Conservation (phyloP, 331 rosid genomes). For the Acacia pycnantha region DNA sequence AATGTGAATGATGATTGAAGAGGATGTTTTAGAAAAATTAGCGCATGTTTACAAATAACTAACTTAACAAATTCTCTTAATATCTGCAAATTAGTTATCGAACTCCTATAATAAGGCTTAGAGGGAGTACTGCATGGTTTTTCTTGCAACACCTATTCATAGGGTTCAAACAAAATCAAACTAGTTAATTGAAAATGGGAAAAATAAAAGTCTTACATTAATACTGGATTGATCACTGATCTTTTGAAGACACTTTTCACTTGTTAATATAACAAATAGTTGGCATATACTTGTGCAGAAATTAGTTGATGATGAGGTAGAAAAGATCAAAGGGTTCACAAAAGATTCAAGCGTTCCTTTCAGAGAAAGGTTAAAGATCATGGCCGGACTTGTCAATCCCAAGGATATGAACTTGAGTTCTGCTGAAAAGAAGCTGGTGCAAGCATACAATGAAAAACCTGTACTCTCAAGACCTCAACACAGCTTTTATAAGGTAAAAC, state of each 20-base stretch:
- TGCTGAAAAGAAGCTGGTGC: slow-evolving; percentile 74
- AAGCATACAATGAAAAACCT: slow-evolving; percentile 79
- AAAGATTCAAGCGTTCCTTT: slow-evolving; percentile 69
- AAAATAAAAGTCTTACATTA: background rate
- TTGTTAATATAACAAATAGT: background rate
- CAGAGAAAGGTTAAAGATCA: slow-evolving; percentile 88
- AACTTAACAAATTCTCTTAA: too few relatives aligned
- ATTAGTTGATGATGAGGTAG: slow-evolving; percentile 79
- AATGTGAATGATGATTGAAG: too few relatives aligned
- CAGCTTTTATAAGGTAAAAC: slow-evolving; percentile 66
- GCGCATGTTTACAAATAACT: too few relatives aligned
- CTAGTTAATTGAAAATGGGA: background rate
- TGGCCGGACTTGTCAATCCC: slow-evolving; percentile 86
- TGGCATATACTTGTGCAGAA: slow-evolving; percentile 41
- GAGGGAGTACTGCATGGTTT: background rate
- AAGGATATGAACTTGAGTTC: slow-evolving; percentile 81
- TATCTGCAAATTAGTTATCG: background rate
- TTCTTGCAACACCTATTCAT: background rate
- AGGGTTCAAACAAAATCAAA: background rate
- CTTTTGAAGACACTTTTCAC: background rate
- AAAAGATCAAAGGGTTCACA: slow-evolving; percentile 83
- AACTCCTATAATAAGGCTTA: background rate
- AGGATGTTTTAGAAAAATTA: too few relatives aligned
- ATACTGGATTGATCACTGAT: background rate
- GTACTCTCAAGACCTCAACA: slow-evolving; percentile 98